Conservation (phyloP, 352 stramenopile genomes). For the Peronospora farinosa region DNA sequence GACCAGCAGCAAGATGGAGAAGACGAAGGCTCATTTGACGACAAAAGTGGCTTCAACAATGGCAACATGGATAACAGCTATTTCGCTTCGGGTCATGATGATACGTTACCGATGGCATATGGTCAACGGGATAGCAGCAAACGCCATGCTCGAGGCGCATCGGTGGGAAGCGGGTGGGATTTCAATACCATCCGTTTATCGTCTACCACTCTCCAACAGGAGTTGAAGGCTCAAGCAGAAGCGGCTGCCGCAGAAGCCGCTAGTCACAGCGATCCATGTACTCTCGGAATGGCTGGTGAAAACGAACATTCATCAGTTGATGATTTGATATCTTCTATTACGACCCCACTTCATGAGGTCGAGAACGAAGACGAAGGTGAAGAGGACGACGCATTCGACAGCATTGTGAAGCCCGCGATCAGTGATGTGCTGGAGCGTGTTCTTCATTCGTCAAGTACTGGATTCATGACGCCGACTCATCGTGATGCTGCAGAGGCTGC, state of each 20-base stretch:
- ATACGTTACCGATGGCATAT: slow-evolving; percentile 20
- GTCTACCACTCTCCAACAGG: slow-evolving; percentile 31
- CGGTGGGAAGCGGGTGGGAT: slow-evolving; percentile 62
- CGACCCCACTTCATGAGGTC: slow-evolving; percentile 13
- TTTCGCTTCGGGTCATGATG: slow-evolving; percentile 16
- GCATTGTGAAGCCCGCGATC: slow-evolving; percentile 73
- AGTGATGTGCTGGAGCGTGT: slow-evolving; percentile 61
- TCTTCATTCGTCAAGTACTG: slow-evolving; percentile 21
- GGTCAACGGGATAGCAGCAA: slow-evolving; percentile 34
- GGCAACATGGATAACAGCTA: slow-evolving; percentile 12
- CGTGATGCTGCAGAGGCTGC: slow-evolving; percentile 23
- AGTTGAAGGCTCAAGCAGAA: slow-evolving; percentile 28
- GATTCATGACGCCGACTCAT: slow-evolving; percentile 21
- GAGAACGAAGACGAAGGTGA: slow-evolving; percentile 24
- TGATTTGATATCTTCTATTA: slow-evolving; percentile 5
- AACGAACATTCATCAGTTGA: slow-evolving; percentile 4
- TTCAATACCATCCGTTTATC: slow-evolving; percentile 70
- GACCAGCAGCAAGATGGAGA: slow-evolving; percentile 16
- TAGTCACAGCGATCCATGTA: slow-evolving; percentile 1
- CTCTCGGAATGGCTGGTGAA: not conserved
- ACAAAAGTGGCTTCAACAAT: slow-evolving; percentile 14
- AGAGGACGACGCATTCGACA: slow-evolving; percentile 51
- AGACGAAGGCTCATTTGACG: slow-evolving; percentile 7
- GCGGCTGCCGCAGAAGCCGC: slow-evolving; percentile 6
- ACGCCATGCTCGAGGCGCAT: slow-evolving; percentile 34